Evolutionary conservation across 2,329 filamentous ascomycete genomes (phyloP), one percentile per base, ranked within the genome.

Genomic region (Fusarium odoratissimum): DNA sequence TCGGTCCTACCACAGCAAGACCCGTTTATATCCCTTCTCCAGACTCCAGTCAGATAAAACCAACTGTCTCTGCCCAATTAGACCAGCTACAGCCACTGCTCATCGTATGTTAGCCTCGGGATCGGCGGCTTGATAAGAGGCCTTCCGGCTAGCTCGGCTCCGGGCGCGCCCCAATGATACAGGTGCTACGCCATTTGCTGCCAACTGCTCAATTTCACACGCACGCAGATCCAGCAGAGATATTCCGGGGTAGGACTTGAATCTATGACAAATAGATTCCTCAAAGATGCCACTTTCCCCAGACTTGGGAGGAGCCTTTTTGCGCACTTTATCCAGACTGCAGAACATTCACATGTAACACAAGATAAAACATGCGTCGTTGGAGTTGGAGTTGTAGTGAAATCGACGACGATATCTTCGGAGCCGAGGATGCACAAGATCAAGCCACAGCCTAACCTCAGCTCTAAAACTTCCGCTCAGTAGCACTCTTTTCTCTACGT

Each of bases 251-350:
- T 69, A 58, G 25, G 40, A 67, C 12, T 41, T 48, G 65, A 69
- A 69, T 69, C 66, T 69, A 69, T 69, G 66, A 69, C 67, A 69
- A 70, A 70, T 70, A 64, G 66, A 58, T 70, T 70, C 41, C 52
- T 59, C 66, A 60, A 42, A 46, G n/a, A 69, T 49, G 49, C 46
- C 28, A 60, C 48, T 69, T 70, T 70, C 67, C 67, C 66, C 66
- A 48, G 66, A 69, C 54, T 64, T n/a, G 28, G 11, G 25, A 16
- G 33, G 48, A 54, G n/a, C 25, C 17, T 30, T 25, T 33, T 37
- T 12, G 13, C 28, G 25, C 19, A 69, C 45, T 31, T 37, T 64
- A 48, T 69, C 49, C 19, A 4, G 59, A 69, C 41, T 57, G 35
- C 35, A 51, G 21, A 19, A 8, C 45, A 14, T 8, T 40, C 46